These are phyloP conservation scores for Hortaea sp. DNA, from an alignment of 2,329 filamentous ascomycete species.

Conservation along the genomic window DNA sequence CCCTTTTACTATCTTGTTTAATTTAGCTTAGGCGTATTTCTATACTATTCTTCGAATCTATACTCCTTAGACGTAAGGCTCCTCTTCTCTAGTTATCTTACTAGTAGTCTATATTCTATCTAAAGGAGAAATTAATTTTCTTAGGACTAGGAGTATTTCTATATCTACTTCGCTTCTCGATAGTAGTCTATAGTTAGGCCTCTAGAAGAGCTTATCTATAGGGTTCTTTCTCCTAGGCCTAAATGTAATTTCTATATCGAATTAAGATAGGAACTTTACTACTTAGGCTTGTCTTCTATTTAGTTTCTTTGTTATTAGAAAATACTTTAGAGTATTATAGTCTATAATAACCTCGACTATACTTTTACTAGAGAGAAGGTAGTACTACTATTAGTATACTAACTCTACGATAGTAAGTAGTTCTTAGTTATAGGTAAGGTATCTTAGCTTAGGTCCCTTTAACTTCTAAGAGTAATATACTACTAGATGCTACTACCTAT, in stretches of 20 bases:
- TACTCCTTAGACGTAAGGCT: too few species aligned
- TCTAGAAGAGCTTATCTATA: not conserved
- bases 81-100: too few species aligned
- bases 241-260: constrained; percentile 11
- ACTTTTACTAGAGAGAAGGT: constrained; percentile 6
- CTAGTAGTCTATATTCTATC: too few species aligned
- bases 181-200: constrained; percentile 9
- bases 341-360: constrained; percentile 7
- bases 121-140: too few species aligned
- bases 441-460: constrained; percentile 3
- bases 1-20: too few species aligned
- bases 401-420: constrained; percentile 8
- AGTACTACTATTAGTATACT: constrained; percentile 9
- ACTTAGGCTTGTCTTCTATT: constrained; percentile 3
- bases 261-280: constrained; percentile 8
- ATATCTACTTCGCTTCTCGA: too few species aligned
- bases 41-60: too few species aligned
- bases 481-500: not conserved
- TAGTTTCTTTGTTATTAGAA: constrained; percentile 9
- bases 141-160: too few species aligned
- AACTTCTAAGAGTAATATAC: constrained; percentile 3
- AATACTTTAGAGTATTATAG: constrained; percentile 10
- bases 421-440: constrained; percentile 10
- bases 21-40: too few species aligned
- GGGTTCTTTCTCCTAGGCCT: not conserved